Percentiles rank a stretch among this genome's conserved stretches.
Evolutionary conservation across 495 filamentous ascomycete species (phyloP).

Genomic region (Diplogelasinospora grovesii): DNA sequence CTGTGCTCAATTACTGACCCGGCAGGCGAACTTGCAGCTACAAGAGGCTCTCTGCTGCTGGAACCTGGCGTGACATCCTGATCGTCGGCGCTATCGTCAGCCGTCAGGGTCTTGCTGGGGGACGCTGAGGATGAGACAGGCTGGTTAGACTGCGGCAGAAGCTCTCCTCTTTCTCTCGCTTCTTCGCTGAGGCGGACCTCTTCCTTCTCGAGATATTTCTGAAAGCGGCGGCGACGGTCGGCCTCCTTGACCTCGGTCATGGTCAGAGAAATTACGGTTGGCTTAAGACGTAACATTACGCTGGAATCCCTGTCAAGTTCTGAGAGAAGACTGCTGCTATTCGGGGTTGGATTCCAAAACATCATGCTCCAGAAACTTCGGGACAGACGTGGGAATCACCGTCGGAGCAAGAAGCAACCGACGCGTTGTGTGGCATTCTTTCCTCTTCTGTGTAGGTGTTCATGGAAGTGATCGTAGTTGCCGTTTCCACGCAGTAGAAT

Average conservation of each 20-base stretch:
- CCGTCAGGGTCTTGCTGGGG: background rate
- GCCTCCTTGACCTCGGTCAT: conserved; percentile 48
- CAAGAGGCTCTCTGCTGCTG: background rate
- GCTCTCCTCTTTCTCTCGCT: background rate
- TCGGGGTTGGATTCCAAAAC: no score
- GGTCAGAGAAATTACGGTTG: conserved; percentile 47
- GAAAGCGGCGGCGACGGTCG: conserved; percentile 34
- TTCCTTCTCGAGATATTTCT: conserved; percentile 27
- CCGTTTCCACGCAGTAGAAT: no score
- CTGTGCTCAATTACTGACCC: background rate
- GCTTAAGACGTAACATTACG: conserved; percentile 50
- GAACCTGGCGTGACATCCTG: background rate
- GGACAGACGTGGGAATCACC: no score
- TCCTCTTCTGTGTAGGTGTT: no score
- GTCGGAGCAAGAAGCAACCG: no score
- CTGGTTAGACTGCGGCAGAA: no score
- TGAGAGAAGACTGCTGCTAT: no score
- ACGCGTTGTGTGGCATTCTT: no score
- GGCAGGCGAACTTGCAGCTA: background rate
- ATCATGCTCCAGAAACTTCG: no score
- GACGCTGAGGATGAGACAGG: background rate
- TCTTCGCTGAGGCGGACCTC: background rate
- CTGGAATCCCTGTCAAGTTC: no score
- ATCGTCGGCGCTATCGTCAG: background rate
- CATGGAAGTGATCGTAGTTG: no score